phyloP scores from a whole-genome alignment of 2,329 filamentous ascomycete genomes.

The Incumbomyces delicatus region DNA sequence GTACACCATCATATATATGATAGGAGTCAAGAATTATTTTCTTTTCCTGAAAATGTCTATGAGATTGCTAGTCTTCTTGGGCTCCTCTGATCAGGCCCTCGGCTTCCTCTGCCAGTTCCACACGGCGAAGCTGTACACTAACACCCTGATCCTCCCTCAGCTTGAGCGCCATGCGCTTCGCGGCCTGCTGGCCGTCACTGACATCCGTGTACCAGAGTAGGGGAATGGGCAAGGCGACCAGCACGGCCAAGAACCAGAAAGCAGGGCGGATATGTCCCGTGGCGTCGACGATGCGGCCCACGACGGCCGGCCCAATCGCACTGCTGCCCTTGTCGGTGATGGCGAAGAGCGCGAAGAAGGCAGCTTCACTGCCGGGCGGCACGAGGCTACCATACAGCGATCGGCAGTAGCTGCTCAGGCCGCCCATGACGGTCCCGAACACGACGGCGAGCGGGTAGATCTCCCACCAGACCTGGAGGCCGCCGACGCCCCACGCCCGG shows the following conservation, averaged over 20 bases:
- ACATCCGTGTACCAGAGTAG: slow-evolving; percentile 62
- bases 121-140: background rate
- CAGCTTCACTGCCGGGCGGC: slow-evolving; percentile 78
- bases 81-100: no score
- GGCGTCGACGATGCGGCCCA: slow-evolving; percentile 74
- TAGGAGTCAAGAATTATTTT: no score
- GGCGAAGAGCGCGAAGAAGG: slow-evolving; percentile 87
- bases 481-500: slow-evolving; percentile 60
- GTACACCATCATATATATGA: no score
- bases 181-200: slow-evolving; percentile 28
- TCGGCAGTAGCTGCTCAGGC: slow-evolving; percentile 75
- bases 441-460: slow-evolving; percentile 83
- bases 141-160: slow-evolving; percentile 7
- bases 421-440: slow-evolving; percentile 80
- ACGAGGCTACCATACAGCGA: slow-evolving; percentile 81
- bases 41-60: no score
- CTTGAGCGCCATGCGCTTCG: slow-evolving; percentile 24
- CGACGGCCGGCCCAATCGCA: slow-evolving; percentile 80
- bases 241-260: slow-evolving; percentile 75
- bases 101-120: no score
- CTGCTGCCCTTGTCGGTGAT: slow-evolving; percentile 91
- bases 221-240: slow-evolving; percentile 73
- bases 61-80: no score
- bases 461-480: slow-evolving; percentile 80
- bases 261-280: slow-evolving; percentile 66